A percentile compares a stretch with the other conserved stretches of the same genome.
These are phyloP conservation scores for Triadica sebifera DNA, from an alignment of 345 rosid species.

Conservation along the genomic window DNA sequence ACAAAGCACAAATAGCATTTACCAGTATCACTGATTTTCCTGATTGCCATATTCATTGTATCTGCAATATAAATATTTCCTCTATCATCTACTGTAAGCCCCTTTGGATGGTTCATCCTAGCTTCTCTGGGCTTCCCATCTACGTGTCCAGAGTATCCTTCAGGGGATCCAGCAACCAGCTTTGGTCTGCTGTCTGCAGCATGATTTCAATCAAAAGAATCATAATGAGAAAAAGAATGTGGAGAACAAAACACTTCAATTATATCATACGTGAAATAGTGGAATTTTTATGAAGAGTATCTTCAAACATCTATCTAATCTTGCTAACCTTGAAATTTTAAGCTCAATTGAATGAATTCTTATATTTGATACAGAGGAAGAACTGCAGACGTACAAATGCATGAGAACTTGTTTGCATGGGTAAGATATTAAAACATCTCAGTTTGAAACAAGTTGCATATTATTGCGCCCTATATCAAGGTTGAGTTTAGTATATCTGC, in stretches of 20 bases:
- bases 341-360: background rate
- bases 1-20: slow-evolving; percentile 1
- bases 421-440: background rate
- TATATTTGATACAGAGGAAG: background rate
- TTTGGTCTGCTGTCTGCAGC: slow-evolving; percentile 72
- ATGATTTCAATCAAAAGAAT: slow-evolving; percentile 10
- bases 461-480: background rate
- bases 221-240: background rate
- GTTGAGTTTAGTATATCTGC: background rate
- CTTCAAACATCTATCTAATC: background rate
- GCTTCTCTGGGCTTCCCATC: slow-evolving; percentile 88
- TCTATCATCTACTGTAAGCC: slow-evolving; percentile 79
- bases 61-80: slow-evolving; percentile 95
- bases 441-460: background rate
- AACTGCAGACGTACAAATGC: background rate
- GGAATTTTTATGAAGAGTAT: background rate
- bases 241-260: background rate
- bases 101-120: slow-evolving; percentile 88
- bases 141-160: slow-evolving; percentile 82
- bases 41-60: slow-evolving; percentile 79
- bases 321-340: background rate
- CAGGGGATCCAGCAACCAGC: slow-evolving; percentile 84
- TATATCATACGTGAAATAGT: background rate
- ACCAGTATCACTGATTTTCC: slow-evolving; percentile 92
- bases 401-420: background rate